phyloP scores from a whole-genome alignment of 176 grass and related monocot genomes.

The Avena eriantha region DNA sequence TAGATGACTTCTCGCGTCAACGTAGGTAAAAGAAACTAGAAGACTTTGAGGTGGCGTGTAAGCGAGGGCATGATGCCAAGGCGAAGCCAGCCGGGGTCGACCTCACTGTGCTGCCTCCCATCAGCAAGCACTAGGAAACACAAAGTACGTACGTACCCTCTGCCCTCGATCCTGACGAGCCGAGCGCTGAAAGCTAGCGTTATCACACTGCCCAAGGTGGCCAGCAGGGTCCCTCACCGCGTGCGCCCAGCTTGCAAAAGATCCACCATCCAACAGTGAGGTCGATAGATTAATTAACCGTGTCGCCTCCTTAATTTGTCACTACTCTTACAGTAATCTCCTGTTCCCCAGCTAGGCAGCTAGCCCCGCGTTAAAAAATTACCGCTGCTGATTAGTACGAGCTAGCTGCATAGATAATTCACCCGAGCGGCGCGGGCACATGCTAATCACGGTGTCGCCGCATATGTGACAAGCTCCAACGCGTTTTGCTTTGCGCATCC shows the following conservation, averaged over 20 bases:
- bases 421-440: conserved; percentile 52
- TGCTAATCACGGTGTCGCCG: conserved; percentile 40
- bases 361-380: neutral
- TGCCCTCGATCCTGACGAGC: conserved; percentile 45
- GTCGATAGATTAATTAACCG: neutral
- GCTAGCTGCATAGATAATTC: conserved; percentile 18
- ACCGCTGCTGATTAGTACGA: neutral
- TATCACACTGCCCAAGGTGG: conserved; percentile 62
- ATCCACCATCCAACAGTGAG: neutral
- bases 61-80: neutral
- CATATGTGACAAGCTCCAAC: conserved; percentile 16
- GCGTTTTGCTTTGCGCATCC: conserved; percentile 8
- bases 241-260: neutral
- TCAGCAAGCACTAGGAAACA: conserved; percentile 63
- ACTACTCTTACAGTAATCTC: neutral
- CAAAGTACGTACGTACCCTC: conserved; percentile 35
- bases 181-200: conserved; percentile 57
- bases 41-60: conserved; percentile 1
- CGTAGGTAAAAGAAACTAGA: neutral
- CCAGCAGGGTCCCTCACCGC: neutral
- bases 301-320: neutral
- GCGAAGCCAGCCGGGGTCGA: neutral
- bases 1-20: too few relatives aligned
- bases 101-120: conserved; percentile 47
- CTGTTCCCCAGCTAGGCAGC: neutral